Conservation (phyloP, 352 stramenopile genomes). For the Phytophthora capsici region DNA sequence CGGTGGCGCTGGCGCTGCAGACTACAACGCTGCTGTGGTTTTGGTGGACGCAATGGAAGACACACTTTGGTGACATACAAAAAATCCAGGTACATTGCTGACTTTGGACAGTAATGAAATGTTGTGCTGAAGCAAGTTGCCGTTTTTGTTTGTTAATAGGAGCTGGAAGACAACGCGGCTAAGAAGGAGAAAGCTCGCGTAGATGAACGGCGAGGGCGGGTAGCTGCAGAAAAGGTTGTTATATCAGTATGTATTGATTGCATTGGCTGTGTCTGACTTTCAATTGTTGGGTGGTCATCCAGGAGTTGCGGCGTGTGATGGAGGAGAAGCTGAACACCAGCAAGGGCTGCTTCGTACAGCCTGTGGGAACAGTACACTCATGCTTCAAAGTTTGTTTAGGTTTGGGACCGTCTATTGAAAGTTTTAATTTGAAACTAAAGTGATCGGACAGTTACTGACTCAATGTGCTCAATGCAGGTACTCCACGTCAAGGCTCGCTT, state of each 20-base stretch:
- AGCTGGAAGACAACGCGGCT: slow-evolving; percentile 42
- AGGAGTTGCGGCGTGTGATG: slow-evolving; percentile 79
- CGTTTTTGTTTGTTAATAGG: slow-evolving; percentile 20
- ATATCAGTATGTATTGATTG: not conserved
- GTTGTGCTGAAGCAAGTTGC: slow-evolving; percentile 8
- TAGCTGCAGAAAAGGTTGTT: slow-evolving; percentile 69
- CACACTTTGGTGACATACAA: not conserved
- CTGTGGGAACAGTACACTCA: slow-evolving; percentile 75
- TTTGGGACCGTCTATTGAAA: not conserved
- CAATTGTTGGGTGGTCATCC: not conserved
- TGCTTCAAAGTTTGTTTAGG: slow-evolving; percentile 82
- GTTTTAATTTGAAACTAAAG: not conserved
- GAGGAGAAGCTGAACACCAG: slow-evolving; percentile 79
- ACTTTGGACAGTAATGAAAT: not conserved
- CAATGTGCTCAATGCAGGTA: slow-evolving; percentile 44
- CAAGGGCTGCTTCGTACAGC: slow-evolving; percentile 79
- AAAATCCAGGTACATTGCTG: slow-evolving; percentile 23
- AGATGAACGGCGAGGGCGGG: slow-evolving; percentile 66
- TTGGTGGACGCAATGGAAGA: slow-evolving; percentile 23
- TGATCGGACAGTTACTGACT: not conserved
- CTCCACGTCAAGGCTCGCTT: slow-evolving; percentile 83
- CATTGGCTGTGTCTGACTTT: slow-evolving; percentile 3
- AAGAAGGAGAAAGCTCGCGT: slow-evolving; percentile 64
- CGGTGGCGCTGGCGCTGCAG: slow-evolving; percentile 39
- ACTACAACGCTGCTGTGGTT: slow-evolving; percentile 38